Conservation (phyloP, 495 filamentous ascomycete species). For the Rusavskia elegans region DNA sequence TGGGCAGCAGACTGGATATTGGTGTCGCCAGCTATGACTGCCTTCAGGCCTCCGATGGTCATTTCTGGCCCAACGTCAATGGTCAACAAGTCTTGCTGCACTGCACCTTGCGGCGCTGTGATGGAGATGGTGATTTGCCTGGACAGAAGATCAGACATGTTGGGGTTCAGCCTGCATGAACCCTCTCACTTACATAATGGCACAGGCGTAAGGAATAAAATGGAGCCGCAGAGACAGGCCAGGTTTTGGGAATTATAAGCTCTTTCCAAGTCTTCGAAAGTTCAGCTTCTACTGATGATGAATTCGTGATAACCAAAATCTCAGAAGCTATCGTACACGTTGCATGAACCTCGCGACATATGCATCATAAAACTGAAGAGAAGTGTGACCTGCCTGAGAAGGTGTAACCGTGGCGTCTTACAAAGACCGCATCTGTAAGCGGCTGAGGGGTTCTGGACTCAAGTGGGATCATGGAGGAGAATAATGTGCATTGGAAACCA, state of each 20-base stretch:
- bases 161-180: neutral
- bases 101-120: conserved; percentile 45
- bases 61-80: conserved; percentile 73
- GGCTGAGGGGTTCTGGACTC: neutral
- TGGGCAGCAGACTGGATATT: conserved; percentile 30
- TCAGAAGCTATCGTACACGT: neutral
- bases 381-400: neutral
- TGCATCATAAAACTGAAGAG: neutral
- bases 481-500: neutral
- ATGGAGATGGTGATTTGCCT: conserved; percentile 83
- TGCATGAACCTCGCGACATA: neutral
- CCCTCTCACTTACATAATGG: neutral
- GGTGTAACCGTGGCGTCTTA: neutral
- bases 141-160: neutral
- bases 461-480: neutral
- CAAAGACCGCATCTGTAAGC: neutral
- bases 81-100: conserved; percentile 64
- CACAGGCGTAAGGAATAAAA: neutral
- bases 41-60: conserved; percentile 76
- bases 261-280: too few species aligned
- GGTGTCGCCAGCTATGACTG: conserved; percentile 56
- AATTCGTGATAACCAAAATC: neutral
- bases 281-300: too few species aligned
- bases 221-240: too few species aligned
- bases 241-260: too few species aligned